Evolutionary conservation across 805 yeast species (phyloP), one percentile per base, ranked within the genome.

Genomic region (Wickerhamomyces ciferrii): DNA sequence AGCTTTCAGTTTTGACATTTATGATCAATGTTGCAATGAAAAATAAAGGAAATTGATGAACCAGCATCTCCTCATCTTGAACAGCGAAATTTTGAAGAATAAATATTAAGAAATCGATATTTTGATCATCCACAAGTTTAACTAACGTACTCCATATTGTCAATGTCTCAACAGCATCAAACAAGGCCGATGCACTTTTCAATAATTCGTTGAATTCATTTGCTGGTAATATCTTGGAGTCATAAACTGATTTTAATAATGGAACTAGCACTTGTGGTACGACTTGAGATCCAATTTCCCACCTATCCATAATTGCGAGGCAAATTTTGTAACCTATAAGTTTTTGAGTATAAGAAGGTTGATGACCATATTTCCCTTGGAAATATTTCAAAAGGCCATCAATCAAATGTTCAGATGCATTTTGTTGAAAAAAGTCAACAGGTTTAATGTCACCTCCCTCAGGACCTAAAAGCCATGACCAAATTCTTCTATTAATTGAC

Each of bases 381-480:
- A 85, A 63, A 48, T 78, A 61, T 6, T 70, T 70, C 34, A 78
- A 61, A 13, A 94, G 61, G 0, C 90, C 89, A 3, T 65, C 55
- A 0, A 72, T 56, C 9, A 91, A 63, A 2, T 72, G 61, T 1
- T 70, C 61, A 32, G 76, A 62, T 0, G 89, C 96, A 57, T 74
- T 72, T 7, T 56, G 59, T n/a, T 69, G 58, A 61, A 91, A 90
- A 59, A 84, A 91, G 29, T 46, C 53, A 21, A 49, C 48, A 23
- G 51, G 56, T 10, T 43, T 21, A 13, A 41, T 41, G 7, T 46
- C 41, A 5, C 53, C 42, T 2, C 53, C 46, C 17, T 83, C 89
- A 2, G 96, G 94, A 0, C 98, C 97, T 25, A 92, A 65, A 8
- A 94, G 68, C 96, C 97, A 94, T 48, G 76, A 83, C 97, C 98